Evolutionary conservation across 148 eudicot species (phyloP), one percentile per base, ranked within the genome.

Genomic region (Nepenthes gracilis): DNA sequence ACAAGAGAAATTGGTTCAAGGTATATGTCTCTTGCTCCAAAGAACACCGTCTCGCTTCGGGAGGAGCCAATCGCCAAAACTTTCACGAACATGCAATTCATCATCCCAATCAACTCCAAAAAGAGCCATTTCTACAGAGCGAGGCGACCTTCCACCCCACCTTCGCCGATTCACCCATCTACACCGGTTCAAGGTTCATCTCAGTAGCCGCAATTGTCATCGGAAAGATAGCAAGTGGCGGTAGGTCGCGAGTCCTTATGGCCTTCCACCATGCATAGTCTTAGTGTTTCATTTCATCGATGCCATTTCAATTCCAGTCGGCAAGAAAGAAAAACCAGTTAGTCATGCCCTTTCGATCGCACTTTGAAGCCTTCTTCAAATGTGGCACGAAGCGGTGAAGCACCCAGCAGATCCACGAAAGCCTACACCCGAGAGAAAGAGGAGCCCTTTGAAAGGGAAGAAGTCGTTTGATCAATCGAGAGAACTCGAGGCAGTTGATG

Each of bases 241-340:
- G 72, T 64, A 75, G 77, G 70, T 58, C 81, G 74, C 82, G 96
- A 88, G 69, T 77, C 75, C 58, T 75, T 93, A 71, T 93, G 99
- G 96, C 99, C 96, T 45, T 84, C 95, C 15, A 86, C 95, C 35
- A 86, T 82, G 95, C 83, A 96, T 55, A 88, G 95, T 68, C 78
- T 86, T 36, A 86, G 73, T 68, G 88, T 80, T 63, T 84, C 99
- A 40, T 88, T 93, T 62, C 95, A 88, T 91, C 51, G 95, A 89
- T 80, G 57, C 68, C 4, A 67, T 75, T 65, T 86, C 94, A 33
- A 64, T 81, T 35, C 88, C 98, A 64, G 71, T 83, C 64, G 64
- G 63, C 67, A 86, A 82, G 70, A 88, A 45, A 69, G 99, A 86
- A 47, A 93, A 81, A 61, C 79, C 87, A 33, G 81, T 76, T 71